Evolutionary conservation across 2,329 filamentous ascomycete genomes (phyloP).

Genomic region (Fusarium sp.): DNA sequence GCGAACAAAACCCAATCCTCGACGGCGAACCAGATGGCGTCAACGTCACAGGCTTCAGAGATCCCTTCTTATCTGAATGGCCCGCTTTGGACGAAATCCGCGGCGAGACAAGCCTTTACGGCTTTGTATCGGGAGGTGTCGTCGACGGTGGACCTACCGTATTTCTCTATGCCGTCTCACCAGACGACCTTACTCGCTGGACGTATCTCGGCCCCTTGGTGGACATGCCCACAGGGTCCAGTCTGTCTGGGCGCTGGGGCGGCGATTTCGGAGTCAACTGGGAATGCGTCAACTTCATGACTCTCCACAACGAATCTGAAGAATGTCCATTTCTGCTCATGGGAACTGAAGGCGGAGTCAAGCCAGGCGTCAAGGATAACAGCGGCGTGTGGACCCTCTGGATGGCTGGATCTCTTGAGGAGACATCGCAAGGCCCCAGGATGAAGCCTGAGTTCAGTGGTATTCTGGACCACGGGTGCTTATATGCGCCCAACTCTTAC

Average conservation of each 20-base stretch:
- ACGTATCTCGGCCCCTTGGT: constrained; percentile 57
- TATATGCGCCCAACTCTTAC: constrained; percentile 63
- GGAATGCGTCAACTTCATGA: constrained; percentile 61
- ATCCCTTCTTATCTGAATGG: constrained; percentile 50
- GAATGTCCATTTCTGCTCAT: constrained; percentile 56
- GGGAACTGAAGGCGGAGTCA: constrained; percentile 56
- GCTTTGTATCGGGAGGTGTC: constrained; percentile 61
- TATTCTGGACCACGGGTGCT: constrained; percentile 59
- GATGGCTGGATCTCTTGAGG: constrained; percentile 53
- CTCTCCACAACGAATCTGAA: constrained; percentile 48
- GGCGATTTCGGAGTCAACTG: constrained; percentile 63
- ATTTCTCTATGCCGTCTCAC: constrained; percentile 59
- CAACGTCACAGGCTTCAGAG: constrained; percentile 49
- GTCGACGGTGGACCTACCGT: constrained; percentile 54
- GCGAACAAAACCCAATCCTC: constrained; percentile 47
- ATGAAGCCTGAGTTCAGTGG: constrained; percentile 56
- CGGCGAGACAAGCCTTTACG: constrained; percentile 52
- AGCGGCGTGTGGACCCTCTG: constrained; percentile 49
- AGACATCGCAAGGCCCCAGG: constrained; percentile 16
- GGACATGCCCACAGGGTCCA: constrained; percentile 53
- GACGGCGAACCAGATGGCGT: constrained; percentile 45
- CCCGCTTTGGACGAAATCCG: constrained; percentile 42
- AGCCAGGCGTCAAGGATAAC: constrained; percentile 32
- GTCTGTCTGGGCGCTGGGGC: constrained; percentile 56
- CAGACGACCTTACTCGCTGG: constrained; percentile 56